Base-by-base conservation (phyloP, 371 early-diverging fungal species). In the Sporodiniella umbellata region DNA sequence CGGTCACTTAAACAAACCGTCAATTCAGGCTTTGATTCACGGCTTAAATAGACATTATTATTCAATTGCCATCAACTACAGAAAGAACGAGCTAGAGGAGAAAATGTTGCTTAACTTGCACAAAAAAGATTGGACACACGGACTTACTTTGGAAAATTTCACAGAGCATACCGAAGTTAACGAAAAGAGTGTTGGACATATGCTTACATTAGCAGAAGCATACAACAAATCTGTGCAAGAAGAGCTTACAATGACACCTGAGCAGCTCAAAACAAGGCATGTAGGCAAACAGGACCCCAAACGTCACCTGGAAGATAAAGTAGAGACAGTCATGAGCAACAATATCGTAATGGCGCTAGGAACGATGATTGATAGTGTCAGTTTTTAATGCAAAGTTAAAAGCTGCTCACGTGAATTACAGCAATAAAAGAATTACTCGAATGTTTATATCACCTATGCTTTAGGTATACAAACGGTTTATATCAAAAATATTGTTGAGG, bases 31-130 rank as follows among this genome's bases (percentile, higher is more conserved):
- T 19, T 79, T 99, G 53, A 93, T 99, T 46, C 99, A 99, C 70
- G 99, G 99, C 10, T 75, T 99, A 43, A 99, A 99, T 83, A 88
- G 99, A 49, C 99, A 98, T 64, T 99, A 99, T 75, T 99, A 99
- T 72, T 97, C 98, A 15, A 94, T 99, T 55, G 96, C 95, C 42
- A 99, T 99, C 66, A 93, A 96, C 62, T 99, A 99, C 79, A 86
- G 97, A 60, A 99, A 99, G 77, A 98, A 98, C 68, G 95, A 96
- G 70, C 81, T 99, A 12, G 99, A 99, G 73, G 93, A 99, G 71
- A 94, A 95, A 75, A 99, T 99, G 99, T 72, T 99, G 43, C 78
- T 99, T 49, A 99, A 98, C 71, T 62, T 99, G 45, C 95, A 99
- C 81, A 97, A 98, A 77, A 98, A 97, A 79, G 94, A 93, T 57